Base-by-base conservation (phyloP, 1,284 basidiomycete species). In the Pseudozyma pruni region DNA sequence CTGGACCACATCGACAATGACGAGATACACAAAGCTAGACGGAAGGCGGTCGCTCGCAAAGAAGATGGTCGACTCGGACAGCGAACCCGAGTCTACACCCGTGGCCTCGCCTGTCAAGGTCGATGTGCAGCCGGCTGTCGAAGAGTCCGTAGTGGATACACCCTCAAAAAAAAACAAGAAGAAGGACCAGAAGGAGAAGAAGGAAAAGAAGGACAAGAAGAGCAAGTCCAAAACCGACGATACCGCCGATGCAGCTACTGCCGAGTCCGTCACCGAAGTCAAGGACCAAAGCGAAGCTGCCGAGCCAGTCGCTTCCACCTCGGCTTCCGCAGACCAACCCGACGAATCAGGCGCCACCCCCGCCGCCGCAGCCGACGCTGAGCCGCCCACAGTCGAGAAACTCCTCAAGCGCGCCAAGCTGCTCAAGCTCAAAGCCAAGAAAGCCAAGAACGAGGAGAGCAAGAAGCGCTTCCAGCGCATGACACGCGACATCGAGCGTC, bases 401-500 rank as follows among this genome's bases (percentile, higher is more conserved):
- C 60, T 80, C 14, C 63, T 80, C 35, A 79, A 79, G 52, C 69
- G 79, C 3, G 70, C 73, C 20, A 81, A 81, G 55, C 63, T 81
- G 39, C 67, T 81, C 40, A 75, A 76, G 27, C 78, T 75, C 37
- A 78, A 81, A 27, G 72, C 71, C 37, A 78, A 69, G 54, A 77
- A 72, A 69, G 77, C 76, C 59, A 72, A 75, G 64, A 69, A 60
- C 59, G 72, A 76, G 41, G 69, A 72, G 54, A 62, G 55, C 41
- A 53, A 45, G 45, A 51, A 53, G 27, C 58, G 61, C 13, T 64
- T 67, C 51, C 45, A 62, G 23, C 33, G 45, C 25, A 52, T 70
- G 41, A 58, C 54, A 8, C 61, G 66, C 76, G 73, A 81, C 56
- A 75, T 83, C 70, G 71, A 80, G 63, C 79, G 83, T 67, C 74